These are phyloP conservation scores for Fusarium secorum DNA, from an alignment of 2,329 filamentous ascomycete genomes.

Conservation along the genomic window DNA sequence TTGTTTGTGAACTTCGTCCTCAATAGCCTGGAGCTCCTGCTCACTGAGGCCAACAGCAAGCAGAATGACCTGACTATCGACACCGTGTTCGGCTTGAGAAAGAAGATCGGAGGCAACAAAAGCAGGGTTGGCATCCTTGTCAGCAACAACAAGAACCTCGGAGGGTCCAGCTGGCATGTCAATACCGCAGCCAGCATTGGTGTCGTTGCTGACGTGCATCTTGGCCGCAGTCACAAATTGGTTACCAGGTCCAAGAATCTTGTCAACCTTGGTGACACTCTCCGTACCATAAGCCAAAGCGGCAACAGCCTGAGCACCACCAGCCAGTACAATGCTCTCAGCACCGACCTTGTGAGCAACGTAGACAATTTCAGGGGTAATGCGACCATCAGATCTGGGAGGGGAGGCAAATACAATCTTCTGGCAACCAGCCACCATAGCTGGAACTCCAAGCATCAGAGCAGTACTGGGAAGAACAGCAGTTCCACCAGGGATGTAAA, in stretches of 20 bases:
- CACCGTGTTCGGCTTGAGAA: conserved; percentile 95
- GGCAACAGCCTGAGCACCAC: conserved; percentile 93
- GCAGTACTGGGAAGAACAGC: conserved; percentile 97
- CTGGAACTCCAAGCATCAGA: conserved; percentile 96
- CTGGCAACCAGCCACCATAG: conserved; percentile 95
- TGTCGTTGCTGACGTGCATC: conserved; percentile 98
- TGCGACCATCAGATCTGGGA: conserved; percentile 84
- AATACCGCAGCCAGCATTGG: conserved; percentile 91
- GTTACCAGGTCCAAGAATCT: conserved; percentile 96
- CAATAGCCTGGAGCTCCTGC: conserved; percentile 78
- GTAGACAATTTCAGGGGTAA: conserved; percentile 97
- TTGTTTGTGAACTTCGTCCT: conserved; percentile 89
- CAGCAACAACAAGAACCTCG: conserved; percentile 95
- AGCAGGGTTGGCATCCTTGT: conserved; percentile 85
- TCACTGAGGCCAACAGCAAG: conserved; percentile 84
- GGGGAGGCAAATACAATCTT: conserved; percentile 94
- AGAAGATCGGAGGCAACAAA: conserved; percentile 96
- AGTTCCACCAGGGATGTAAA: conserved; percentile 95
- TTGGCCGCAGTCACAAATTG: conserved; percentile 98
- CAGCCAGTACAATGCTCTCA: conserved; percentile 93
- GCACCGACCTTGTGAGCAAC: conserved; percentile 96
- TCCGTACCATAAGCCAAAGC: conserved; percentile 98
- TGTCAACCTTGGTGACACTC: conserved; percentile 94
- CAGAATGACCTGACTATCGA: conserved; percentile 93
- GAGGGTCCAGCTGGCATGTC: conserved; percentile 98